These are phyloP conservation scores for Camelina laxa DNA, from an alignment of 345 rosid species.

Conservation along the genomic window DNA sequence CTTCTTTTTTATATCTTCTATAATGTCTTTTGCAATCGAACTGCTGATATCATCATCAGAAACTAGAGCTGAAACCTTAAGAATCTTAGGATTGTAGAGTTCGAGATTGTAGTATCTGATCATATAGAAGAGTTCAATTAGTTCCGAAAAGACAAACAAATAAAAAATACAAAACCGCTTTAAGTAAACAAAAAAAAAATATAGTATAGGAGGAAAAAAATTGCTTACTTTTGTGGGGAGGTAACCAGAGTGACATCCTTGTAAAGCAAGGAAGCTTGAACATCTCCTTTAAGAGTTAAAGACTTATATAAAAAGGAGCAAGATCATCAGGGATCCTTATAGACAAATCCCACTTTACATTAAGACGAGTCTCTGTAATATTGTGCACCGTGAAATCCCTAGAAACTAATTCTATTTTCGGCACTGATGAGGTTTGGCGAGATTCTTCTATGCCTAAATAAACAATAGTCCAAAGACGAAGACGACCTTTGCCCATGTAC, in stretches of 20 bases:
- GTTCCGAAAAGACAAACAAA: neutral
- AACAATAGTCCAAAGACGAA: no score
- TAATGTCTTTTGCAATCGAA: conserved; percentile 2
- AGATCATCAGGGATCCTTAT: neutral
- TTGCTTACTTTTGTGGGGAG: conserved; percentile 10
- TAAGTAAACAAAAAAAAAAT: no score
- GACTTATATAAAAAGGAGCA: neutral
- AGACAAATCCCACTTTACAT: conserved; percentile 16
- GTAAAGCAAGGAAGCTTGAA: conserved; percentile 30
- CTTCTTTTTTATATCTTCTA: conserved; percentile 26
- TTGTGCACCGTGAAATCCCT: conserved; percentile 16
- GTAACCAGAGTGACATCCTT: conserved; percentile 19
- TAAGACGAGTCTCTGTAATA: conserved; percentile 3
- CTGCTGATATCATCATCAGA: neutral
- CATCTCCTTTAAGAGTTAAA: conserved; percentile 25
- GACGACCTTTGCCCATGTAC: no score
- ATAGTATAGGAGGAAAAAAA: no score
- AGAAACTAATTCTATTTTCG: conserved; percentile 10
- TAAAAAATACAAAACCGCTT: neutral
- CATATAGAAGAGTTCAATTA: neutral
- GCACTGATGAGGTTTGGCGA: no score
- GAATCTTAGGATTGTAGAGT: neutral
- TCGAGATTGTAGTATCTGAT: neutral
- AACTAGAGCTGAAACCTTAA: neutral
- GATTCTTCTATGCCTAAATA: no score